Evolutionary conservation across 495 filamentous ascomycete genomes (phyloP).

Genomic region (Xylaria castorea): DNA sequence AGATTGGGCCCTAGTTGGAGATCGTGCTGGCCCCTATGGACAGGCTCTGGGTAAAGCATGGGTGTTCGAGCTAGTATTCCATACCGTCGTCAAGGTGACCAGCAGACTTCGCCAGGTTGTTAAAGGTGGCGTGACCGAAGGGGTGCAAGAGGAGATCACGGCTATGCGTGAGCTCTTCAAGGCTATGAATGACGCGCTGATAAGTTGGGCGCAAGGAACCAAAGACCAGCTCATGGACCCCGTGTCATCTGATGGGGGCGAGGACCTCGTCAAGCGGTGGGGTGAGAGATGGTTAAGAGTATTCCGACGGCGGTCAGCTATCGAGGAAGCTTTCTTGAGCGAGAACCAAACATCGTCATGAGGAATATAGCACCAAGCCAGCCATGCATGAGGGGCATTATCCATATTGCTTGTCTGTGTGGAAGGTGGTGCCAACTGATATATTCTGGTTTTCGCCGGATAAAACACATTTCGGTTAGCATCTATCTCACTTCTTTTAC

Average conservation of each 20-base stretch:
- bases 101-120: constrained; percentile 86
- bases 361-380: background rate
- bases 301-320: constrained; percentile 78
- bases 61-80: constrained; percentile 86
- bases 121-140: constrained; percentile 42
- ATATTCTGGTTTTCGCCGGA: background rate
- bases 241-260: constrained; percentile 52
- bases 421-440: background rate
- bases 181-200: constrained; percentile 79
- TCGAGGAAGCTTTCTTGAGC: constrained; percentile 73
- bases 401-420: background rate
- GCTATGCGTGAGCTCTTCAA: constrained; percentile 81
- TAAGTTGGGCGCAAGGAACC: constrained; percentile 72
- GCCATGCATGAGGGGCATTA: background rate
- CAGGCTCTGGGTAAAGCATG: constrained; percentile 72
- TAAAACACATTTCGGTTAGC: background rate
- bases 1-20: constrained; percentile 81
- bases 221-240: constrained; percentile 72
- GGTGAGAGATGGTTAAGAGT: constrained; percentile 85
- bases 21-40: constrained; percentile 58
- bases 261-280: constrained; percentile 78
- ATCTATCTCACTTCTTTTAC: background rate
- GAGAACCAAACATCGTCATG: constrained; percentile 44
- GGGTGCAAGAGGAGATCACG: constrained; percentile 41
- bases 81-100: constrained; percentile 91